These are phyloP conservation scores for Solanum habrochaites DNA, from an alignment of 257 asterid genomes.

Conservation along the genomic window DNA sequence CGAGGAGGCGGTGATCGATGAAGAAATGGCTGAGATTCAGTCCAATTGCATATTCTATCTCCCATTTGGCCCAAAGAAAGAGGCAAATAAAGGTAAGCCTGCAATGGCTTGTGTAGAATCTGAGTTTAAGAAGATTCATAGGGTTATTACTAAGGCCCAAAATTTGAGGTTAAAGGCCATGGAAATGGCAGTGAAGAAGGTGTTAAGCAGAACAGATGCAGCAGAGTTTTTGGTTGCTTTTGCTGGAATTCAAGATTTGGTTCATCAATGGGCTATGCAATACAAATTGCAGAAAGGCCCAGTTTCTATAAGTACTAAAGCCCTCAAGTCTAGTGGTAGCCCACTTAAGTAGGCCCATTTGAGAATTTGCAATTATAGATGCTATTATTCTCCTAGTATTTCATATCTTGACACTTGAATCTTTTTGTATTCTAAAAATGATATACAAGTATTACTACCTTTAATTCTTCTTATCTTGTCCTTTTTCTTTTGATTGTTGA, in stretches of 20 bases:
- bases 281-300: constrained; percentile 17
- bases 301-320: constrained; percentile 18
- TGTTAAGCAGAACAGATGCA: constrained; percentile 59
- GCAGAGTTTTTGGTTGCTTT: constrained; percentile 75
- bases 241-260: constrained; percentile 48
- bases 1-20: constrained; percentile 89
- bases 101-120: constrained; percentile 25
- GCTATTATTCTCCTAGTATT: neutral
- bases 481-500: neutral
- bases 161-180: constrained; percentile 56
- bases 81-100: neutral
- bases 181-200: constrained; percentile 52
- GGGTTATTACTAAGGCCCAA: constrained; percentile 66
- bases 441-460: neutral
- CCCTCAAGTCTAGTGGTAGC: constrained; percentile 1
- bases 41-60: constrained; percentile 61
- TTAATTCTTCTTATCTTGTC: neutral
- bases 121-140: constrained; percentile 60
- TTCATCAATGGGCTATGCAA: constrained; percentile 39
- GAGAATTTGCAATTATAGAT: neutral
- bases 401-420: neutral
- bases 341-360: neutral
- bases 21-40: constrained; percentile 79
- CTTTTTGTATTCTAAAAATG: neutral
- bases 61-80: constrained; percentile 38